These are phyloP conservation scores for Pyrus hybrid DNA, from an alignment of 331 rosid genomes.

Conservation along the genomic window DNA sequence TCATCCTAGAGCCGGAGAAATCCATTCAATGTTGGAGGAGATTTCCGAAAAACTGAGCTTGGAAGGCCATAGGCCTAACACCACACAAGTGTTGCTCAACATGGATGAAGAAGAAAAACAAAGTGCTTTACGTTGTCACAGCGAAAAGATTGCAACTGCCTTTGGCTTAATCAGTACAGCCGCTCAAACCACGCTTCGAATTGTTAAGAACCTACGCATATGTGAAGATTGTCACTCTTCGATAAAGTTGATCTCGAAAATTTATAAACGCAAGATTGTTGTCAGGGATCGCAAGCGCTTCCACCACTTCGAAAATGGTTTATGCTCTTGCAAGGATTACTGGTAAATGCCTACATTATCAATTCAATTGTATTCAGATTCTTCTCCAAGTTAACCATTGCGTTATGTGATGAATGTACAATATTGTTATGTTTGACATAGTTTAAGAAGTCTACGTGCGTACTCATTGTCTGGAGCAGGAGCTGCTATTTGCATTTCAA, in stretches of 20 bases:
- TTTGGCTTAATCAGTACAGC: slow-evolving; percentile 58
- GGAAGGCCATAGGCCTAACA: slow-evolving; percentile 42
- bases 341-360: slow-evolving; percentile 36
- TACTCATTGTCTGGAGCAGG: background rate
- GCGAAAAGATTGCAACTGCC: slow-evolving; percentile 84
- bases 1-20: slow-evolving; percentile 46
- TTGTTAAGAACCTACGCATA: slow-evolving; percentile 57
- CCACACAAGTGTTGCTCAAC: slow-evolving; percentile 56
- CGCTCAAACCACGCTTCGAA: slow-evolving; percentile 39
- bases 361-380: background rate
- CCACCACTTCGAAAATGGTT: slow-evolving; percentile 71
- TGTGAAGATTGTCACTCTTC: slow-evolving; percentile 84
- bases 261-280: slow-evolving; percentile 48
- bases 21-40: slow-evolving; percentile 43
- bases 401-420: background rate
- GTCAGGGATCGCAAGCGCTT: slow-evolving; percentile 70
- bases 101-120: slow-evolving; percentile 50
- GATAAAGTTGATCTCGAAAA: slow-evolving; percentile 53
- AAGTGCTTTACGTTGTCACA: slow-evolving; percentile 42
- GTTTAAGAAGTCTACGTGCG: background rate
- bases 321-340: slow-evolving; percentile 77
- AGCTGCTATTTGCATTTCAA: too few relatives aligned
- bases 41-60: slow-evolving; percentile 35
- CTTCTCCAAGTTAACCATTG: background rate
- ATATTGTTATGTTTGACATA: background rate